Evolutionary conservation across 495 filamentous ascomycete genomes (phyloP), one percentile per base, ranked within the genome.

Genomic region (Daldinia loculata): DNA sequence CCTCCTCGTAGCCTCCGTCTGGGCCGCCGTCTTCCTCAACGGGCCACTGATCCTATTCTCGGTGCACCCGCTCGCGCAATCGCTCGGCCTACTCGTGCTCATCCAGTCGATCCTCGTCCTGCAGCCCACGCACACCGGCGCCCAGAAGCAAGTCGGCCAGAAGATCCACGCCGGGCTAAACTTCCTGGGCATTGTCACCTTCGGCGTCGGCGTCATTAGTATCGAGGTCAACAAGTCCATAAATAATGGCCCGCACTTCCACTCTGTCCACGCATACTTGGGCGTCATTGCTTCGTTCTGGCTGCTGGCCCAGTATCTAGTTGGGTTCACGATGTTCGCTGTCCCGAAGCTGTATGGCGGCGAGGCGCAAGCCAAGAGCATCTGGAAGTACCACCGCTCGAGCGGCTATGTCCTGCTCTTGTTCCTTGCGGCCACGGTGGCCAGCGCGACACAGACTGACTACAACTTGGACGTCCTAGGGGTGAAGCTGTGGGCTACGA

Each of bases 331-430:
- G 17, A 91, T 93, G 76, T 97, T 88, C 81, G 93, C 86, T 60
- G 71, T 86, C 4, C 94, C 94, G 0, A 64, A 67, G 0, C 61
- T 97, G 0, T 92, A 93, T 66, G 94, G 94, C 19, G 88, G 92
- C 67, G 89, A 89, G 61, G 89, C 91, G 26, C 90, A 88, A 0
- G 95, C 93, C 30, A 96, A 94, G 84, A 82, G 79, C 38, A 69
- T 95, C 34, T 98, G 94, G 82, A 97, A 97, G 76, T 97, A 94
- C 72, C 95, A 98, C 78, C 88, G 95, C 14, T 79, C 83, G 62
- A 83, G 81, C n/a, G 95, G 95, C 17, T 98, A 98, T 79, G 69
- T 88, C 38, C 79, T 94, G 67, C 75, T 97, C 53, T 63, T 89
- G 56, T 63, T 95, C 76, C 85, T 91, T 71, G 80, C 95, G 71